phyloP scores from a whole-genome alignment of 2,329 filamentous ascomycete species.

The Aphanocladium album region DNA sequence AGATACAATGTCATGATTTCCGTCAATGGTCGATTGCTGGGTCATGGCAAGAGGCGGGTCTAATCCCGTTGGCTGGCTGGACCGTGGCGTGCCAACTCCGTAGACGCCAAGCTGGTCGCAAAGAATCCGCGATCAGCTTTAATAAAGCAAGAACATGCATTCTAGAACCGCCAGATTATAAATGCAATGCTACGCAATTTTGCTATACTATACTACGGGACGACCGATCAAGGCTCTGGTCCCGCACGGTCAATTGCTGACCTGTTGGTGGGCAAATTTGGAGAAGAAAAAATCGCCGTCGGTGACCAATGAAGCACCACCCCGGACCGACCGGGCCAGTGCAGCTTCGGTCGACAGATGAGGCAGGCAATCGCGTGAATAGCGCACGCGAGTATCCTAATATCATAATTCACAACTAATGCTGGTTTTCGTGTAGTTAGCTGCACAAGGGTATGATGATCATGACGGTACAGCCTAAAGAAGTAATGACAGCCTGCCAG shows the following conservation, averaged over 20 bases:
- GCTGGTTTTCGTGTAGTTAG: not conserved
- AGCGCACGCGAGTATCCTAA: not conserved
- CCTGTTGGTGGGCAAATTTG: not conserved
- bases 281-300: not conserved
- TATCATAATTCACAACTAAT: not conserved
- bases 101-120: not conserved
- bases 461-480: not conserved
- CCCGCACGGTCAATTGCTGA: not conserved
- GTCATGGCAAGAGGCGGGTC: no score
- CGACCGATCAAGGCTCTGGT: not conserved
- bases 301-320: not conserved
- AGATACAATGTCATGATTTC: not conserved
- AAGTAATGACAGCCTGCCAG: not conserved
- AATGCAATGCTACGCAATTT: not conserved
- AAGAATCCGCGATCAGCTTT: not conserved
- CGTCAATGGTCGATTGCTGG: not conserved
- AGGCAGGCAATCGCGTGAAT: constrained; percentile 4
- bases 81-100: not conserved
- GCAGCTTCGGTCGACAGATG: not conserved
- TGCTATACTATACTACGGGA: not conserved
- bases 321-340: not conserved
- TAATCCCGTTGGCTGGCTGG: not conserved
- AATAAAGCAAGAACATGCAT: not conserved
- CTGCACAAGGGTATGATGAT: not conserved
- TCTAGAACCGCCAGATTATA: not conserved